phyloP scores from a whole-genome alignment of 2,329 filamentous ascomycete species.

The Hypoxylon sp. region DNA sequence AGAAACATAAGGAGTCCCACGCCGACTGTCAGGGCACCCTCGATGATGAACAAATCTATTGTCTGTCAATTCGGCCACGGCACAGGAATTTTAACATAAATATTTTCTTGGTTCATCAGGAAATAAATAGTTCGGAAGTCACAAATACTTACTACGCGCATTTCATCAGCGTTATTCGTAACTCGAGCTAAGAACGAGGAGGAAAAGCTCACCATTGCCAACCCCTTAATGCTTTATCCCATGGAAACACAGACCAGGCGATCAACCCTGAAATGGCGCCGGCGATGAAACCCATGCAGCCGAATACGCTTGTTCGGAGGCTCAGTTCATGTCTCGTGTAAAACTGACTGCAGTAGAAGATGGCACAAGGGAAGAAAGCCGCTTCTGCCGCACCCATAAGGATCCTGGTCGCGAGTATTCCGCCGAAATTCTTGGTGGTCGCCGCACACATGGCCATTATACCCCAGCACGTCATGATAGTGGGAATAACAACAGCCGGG shows the following conservation, averaged over 20 bases:
- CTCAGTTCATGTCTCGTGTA: slow-evolving; percentile 37
- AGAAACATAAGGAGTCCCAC: slow-evolving; percentile 26
- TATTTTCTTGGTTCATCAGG: too few species aligned
- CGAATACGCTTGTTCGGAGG: slow-evolving; percentile 30
- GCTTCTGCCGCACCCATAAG: slow-evolving; percentile 41
- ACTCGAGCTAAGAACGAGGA: neutral
- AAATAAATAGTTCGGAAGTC: neutral
- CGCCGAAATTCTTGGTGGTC: slow-evolving; percentile 34
- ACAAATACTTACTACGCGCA: neutral
- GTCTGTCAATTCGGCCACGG: neutral
- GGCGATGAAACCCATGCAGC: slow-evolving; percentile 34
- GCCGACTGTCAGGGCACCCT: slow-evolving; percentile 34
- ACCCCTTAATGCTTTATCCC: slow-evolving; percentile 21
- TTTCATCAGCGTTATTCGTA: neutral
- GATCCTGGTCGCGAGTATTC: slow-evolving; percentile 36
- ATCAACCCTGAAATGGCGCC: slow-evolving; percentile 38
- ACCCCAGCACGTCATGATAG: slow-evolving; percentile 41
- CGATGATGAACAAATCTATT: slow-evolving; percentile 39
- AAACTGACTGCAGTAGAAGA: slow-evolving; percentile 41
- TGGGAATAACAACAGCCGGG: slow-evolving; percentile 41
- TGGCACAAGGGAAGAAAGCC: slow-evolving; percentile 39
- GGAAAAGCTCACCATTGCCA: slow-evolving; percentile 16
- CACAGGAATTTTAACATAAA: neutral
- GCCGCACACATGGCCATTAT: slow-evolving; percentile 37
- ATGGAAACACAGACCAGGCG: slow-evolving; percentile 38